phyloP scores from a whole-genome alignment of 2,329 filamentous ascomycete species.

The Trichoderma endophyticum region DNA sequence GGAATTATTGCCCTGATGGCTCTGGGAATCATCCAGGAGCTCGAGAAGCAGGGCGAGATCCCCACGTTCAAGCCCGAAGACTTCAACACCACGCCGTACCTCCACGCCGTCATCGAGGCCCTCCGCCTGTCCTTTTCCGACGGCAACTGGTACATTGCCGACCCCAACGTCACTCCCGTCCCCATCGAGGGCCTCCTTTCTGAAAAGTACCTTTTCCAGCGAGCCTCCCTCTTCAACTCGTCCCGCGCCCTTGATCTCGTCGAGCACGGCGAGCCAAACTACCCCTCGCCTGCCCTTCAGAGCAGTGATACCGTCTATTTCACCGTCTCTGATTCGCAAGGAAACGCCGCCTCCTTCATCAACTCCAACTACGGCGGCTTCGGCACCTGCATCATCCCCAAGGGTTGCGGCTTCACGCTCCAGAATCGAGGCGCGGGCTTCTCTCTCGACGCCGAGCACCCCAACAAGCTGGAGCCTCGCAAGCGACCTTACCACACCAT shows the following conservation, averaged over 20 bases:
- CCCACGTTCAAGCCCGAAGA: constrained; percentile 65
- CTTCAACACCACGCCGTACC: constrained; percentile 76
- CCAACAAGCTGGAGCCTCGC: constrained; percentile 73
- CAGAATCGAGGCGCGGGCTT: constrained; percentile 94
- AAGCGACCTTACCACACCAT: constrained; percentile 98
- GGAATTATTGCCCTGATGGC: constrained; percentile 95
- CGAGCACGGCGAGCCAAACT: constrained; percentile 60
- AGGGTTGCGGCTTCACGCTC: constrained; percentile 84
- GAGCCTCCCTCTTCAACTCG: constrained; percentile 57
- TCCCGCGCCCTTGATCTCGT: constrained; percentile 57
- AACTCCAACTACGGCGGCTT: constrained; percentile 92
- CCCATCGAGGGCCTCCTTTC: constrained; percentile 69
- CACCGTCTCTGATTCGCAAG: constrained; percentile 71
- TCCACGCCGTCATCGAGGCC: constrained; percentile 84
- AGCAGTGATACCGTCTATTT: constrained; percentile 96
- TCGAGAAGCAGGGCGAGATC: constrained; percentile 74
- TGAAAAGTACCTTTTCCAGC: constrained; percentile 68
- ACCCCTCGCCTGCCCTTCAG: constrained; percentile 67
- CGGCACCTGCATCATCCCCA: constrained; percentile 81
- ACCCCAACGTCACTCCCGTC: constrained; percentile 68
- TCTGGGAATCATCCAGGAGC: constrained; percentile 82
- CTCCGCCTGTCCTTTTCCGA: constrained; percentile 90
- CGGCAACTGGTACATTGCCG: constrained; percentile 83
- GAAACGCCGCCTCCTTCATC: constrained; percentile 94
- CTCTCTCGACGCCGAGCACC: constrained; percentile 65